These are phyloP conservation scores for Cardamine chenopodiifolia DNA, from an alignment of 345 rosid species.

Conservation along the genomic window DNA sequence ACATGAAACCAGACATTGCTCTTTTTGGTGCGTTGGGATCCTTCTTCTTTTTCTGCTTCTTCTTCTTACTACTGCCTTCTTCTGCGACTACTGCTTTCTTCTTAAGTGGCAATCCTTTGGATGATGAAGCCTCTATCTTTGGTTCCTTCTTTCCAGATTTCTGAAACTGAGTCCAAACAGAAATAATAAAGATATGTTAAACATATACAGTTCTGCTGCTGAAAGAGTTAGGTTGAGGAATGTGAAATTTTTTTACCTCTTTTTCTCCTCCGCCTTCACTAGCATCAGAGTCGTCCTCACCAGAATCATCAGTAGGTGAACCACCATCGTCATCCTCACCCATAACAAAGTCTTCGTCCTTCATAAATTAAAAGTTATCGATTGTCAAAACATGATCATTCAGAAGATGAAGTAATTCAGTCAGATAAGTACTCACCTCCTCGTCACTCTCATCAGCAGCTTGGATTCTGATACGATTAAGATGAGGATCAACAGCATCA, in stretches of 20 bases:
- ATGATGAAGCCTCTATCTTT: conserved; percentile 63
- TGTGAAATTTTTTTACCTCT: conserved; percentile 60
- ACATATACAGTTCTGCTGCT: not conserved
- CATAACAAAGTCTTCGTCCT: conserved; percentile 93
- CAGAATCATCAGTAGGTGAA: conserved; percentile 97
- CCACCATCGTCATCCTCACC: conserved; percentile 83
- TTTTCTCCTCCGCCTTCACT: conserved; percentile 73
- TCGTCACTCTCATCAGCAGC: conserved; percentile 98
- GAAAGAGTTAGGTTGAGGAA: not conserved
- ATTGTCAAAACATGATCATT: conserved; percentile 23
- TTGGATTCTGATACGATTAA: conserved; percentile 77
- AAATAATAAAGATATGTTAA: conserved; percentile 5
- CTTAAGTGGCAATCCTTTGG: conserved; percentile 60
- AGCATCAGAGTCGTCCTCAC: conserved; percentile 70
- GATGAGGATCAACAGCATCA: conserved; percentile 94
- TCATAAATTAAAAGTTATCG: conserved; percentile 18
- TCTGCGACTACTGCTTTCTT: conserved; percentile 67
- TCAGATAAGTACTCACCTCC: conserved; percentile 53
- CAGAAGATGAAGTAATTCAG: conserved; percentile 7
- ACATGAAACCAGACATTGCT: conserved; percentile 74
- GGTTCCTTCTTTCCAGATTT: conserved; percentile 71
- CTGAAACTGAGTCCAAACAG: conserved; percentile 46
- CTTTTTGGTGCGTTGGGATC: conserved; percentile 97
- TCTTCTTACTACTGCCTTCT: conserved; percentile 78
- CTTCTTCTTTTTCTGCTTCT: conserved; percentile 79